Conservation (phyloP, 176 grass and related monocot species). For the Avena insularis region DNA sequence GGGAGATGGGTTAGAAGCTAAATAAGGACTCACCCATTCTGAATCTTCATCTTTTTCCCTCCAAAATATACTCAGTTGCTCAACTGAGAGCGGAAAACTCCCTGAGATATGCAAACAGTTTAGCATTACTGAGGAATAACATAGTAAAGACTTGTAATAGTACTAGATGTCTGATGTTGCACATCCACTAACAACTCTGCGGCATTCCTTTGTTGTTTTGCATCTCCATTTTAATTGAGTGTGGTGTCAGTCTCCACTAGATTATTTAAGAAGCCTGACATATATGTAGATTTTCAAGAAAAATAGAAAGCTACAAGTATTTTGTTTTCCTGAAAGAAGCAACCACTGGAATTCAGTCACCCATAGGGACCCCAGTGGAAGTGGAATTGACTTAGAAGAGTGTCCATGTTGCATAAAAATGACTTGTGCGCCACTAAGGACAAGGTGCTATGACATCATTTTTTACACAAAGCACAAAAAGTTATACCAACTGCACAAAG, state of each 20-base stretch:
- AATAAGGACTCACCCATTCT: slow-evolving; percentile 79
- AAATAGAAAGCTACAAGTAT: not conserved
- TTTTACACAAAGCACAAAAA: not conserved
- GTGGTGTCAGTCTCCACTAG: slow-evolving; percentile 8
- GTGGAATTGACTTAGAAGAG: not conserved
- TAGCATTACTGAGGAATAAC: slow-evolving; percentile 6
- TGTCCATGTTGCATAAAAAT: slow-evolving; percentile 32
- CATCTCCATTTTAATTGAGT: not conserved
- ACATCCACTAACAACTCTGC: slow-evolving; percentile 29
- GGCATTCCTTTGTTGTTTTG: slow-evolving; percentile 9
- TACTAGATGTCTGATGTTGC: not conserved
- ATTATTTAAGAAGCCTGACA: slow-evolving; percentile 1
- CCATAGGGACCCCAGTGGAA: not conserved
- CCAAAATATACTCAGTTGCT: slow-evolving; percentile 85
- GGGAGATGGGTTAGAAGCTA: slow-evolving; percentile 15
- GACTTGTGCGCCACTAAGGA: not conserved
- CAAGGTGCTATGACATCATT: not conserved
- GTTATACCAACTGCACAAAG: not conserved
- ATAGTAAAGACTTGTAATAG: not conserved
- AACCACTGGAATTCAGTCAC: not conserved
- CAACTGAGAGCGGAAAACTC: slow-evolving; percentile 50
- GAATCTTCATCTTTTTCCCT: slow-evolving; percentile 96
- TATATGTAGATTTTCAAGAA: not conserved
- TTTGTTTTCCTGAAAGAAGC: slow-evolving; percentile 8
- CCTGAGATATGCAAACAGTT: slow-evolving; percentile 51